Evolutionary conservation across 129 eudicot species (phyloP).

Genomic region (Helianthus tuberosus): DNA sequence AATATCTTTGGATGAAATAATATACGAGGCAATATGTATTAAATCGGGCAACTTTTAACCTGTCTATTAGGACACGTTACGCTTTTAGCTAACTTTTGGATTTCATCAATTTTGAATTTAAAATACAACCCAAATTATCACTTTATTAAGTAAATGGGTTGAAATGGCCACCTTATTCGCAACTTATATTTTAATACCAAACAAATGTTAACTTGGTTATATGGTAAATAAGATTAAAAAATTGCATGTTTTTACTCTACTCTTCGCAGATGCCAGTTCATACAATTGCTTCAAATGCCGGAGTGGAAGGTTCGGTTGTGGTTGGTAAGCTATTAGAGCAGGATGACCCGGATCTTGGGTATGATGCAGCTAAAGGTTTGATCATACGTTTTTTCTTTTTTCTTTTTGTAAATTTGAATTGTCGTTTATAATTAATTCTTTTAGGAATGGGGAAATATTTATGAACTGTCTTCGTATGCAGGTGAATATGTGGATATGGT

Average conservation of each 20-base stretch:
- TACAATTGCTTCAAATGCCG: slow-evolving; percentile 83
- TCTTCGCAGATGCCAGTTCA: slow-evolving; percentile 70
- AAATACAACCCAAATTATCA: background rate
- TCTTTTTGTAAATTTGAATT: background rate
- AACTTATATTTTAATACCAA: background rate
- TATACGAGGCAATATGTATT: background rate
- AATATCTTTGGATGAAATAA: too few species aligned
- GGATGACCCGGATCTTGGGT: slow-evolving; percentile 80
- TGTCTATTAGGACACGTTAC: background rate
- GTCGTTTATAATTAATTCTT: background rate
- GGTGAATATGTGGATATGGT: slow-evolving; percentile 95
- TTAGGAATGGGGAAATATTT: background rate
- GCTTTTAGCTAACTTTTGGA: background rate
- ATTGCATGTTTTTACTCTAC: background rate
- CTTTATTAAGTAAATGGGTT: background rate
- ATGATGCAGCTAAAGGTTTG: slow-evolving; percentile 88
- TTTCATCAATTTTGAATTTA: background rate
- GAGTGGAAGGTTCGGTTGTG: slow-evolving; percentile 83
- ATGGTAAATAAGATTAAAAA: slow-evolving; percentile 9
- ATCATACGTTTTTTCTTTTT: background rate
- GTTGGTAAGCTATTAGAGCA: slow-evolving; percentile 91
- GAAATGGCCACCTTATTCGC: background rate
- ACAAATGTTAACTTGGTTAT: background rate
- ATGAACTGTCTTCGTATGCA: slow-evolving; percentile 21
- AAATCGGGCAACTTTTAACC: background rate